phyloP scores from a whole-genome alignment of 1,284 basidiomycete species.

The Gymnopus androsaceus region DNA sequence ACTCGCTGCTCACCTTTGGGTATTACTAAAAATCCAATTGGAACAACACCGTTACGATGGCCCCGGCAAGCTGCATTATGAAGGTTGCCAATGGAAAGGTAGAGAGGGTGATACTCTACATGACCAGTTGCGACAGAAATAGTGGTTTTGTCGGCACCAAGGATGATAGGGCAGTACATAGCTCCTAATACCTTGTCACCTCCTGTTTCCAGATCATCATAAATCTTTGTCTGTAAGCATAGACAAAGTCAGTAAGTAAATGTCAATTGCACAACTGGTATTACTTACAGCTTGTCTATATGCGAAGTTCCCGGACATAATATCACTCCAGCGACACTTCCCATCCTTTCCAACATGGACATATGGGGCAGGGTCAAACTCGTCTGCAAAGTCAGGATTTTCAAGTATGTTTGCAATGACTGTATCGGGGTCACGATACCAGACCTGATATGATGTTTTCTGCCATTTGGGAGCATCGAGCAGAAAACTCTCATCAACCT shows the following conservation, averaged over 20 bases:
- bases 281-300: conserved; percentile 27
- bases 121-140: conserved; percentile 38
- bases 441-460: conserved; percentile 25
- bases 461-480: conserved; percentile 25
- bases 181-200: conserved; percentile 22
- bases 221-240: neutral
- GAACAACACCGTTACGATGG: conserved; percentile 24
- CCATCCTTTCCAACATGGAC: conserved; percentile 13
- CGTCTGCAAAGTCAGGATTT: conserved; percentile 18
- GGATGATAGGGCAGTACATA: conserved; percentile 33
- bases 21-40: conserved; percentile 29
- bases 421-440: conserved; percentile 22
- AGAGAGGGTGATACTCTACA: conserved; percentile 34
- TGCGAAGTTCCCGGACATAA: conserved; percentile 31
- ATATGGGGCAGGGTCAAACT: conserved; percentile 24
- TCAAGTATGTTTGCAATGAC: conserved; percentile 22
- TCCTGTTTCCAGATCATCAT: conserved; percentile 24
- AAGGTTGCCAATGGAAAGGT: conserved; percentile 30
- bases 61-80: conserved; percentile 22
- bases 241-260: neutral
- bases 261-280: neutral
- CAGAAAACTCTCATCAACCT: conserved; percentile 24
- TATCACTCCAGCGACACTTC: conserved; percentile 22
- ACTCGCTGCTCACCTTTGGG: conserved; percentile 25
- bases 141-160: conserved; percentile 38